Evolutionary conservation across 768 basidiomycete species (phyloP).

Genomic region (Trichaptum fuscoviolaceum): DNA sequence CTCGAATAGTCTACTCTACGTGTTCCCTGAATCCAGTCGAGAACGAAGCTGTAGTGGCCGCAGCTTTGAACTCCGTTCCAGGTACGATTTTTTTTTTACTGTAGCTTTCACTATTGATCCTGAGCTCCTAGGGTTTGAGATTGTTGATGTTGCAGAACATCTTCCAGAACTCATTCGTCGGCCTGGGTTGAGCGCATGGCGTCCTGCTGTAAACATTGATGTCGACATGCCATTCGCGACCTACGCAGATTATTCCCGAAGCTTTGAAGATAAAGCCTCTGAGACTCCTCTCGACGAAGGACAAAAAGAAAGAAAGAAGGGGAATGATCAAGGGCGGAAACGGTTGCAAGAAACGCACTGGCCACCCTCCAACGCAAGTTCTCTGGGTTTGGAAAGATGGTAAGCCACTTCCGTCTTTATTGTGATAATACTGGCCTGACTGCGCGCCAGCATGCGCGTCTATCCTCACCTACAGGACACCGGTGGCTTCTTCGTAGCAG

Average conservation of each 20-base stretch:
- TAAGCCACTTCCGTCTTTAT: constrained; percentile 21
- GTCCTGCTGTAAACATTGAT: constrained; percentile 56
- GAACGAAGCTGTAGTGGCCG: constrained; percentile 93
- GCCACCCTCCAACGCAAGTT: constrained; percentile 40
- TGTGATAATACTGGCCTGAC: not conserved
- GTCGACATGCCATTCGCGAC: constrained; percentile 48
- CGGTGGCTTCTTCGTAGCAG: constrained; percentile 97
- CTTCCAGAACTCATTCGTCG: constrained; percentile 69
- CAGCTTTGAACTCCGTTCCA: constrained; percentile 65
- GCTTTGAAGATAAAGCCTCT: constrained; percentile 12
- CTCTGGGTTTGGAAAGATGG: constrained; percentile 70
- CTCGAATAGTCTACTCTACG: constrained; percentile 91
- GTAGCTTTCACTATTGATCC: not conserved
- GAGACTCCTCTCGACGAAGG: constrained; percentile 41
- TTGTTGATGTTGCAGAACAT: constrained; percentile 72
- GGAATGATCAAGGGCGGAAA: constrained; percentile 52
- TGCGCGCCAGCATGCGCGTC: constrained; percentile 62
- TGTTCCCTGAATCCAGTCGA: constrained; percentile 96
- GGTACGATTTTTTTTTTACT: constrained; percentile 36
- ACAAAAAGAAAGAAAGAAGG: constrained; percentile 58
- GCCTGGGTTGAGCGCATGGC: constrained; percentile 77
- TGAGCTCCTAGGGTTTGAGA: constrained; percentile 53
- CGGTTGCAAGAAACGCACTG: constrained; percentile 61
- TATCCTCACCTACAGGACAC: constrained; percentile 96
- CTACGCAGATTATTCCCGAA: constrained; percentile 48